Evolutionary conservation across 1,139 yeast genomes (phyloP).

Genomic region (Candida albicans): DNA sequence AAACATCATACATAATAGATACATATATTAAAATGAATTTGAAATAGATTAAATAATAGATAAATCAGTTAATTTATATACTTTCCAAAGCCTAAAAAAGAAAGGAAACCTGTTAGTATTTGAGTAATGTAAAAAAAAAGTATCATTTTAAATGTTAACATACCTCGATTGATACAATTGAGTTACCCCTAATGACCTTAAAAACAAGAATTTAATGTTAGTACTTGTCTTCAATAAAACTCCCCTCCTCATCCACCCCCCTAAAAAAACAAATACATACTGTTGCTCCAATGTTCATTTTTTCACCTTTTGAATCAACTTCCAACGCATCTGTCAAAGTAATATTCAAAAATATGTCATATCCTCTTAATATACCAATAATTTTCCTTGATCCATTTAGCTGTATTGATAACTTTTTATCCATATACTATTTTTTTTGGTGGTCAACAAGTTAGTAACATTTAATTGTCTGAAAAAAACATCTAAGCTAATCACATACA

Average conservation of each 20-base stretch:
- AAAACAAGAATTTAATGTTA: background rate
- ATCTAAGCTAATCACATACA: constrained; percentile 28
- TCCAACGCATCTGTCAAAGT: constrained; percentile 77
- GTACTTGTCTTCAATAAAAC: background rate
- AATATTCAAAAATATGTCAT: constrained; percentile 71
- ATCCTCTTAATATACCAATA: constrained; percentile 74
- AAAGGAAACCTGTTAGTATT: constrained; percentile 20
- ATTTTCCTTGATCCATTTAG: constrained; percentile 75
- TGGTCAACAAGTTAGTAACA: constrained; percentile 15
- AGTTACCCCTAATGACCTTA: constrained; percentile 58
- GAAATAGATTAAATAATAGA: constrained; percentile 1
- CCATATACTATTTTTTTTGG: constrained; percentile 59
- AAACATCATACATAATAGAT: background rate
- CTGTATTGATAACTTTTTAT: constrained; percentile 67
- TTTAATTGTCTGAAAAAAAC: background rate
- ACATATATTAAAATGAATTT: constrained; percentile 1
- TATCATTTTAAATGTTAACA: constrained; percentile 18
- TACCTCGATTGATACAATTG: constrained; percentile 59
- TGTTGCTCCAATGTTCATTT: constrained; percentile 55
- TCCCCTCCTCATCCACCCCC: too few species aligned
- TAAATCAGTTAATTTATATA: constrained; percentile 15
- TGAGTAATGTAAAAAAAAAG: background rate
- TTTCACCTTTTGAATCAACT: constrained; percentile 51
- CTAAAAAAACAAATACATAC: too few species aligned
- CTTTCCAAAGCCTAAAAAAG: constrained; percentile 29